A percentile compares a stretch with the other conserved stretches of the same genome.
Conservation (phyloP, 148 eudicot genomes). For the Selenicereus undatus region DNA sequence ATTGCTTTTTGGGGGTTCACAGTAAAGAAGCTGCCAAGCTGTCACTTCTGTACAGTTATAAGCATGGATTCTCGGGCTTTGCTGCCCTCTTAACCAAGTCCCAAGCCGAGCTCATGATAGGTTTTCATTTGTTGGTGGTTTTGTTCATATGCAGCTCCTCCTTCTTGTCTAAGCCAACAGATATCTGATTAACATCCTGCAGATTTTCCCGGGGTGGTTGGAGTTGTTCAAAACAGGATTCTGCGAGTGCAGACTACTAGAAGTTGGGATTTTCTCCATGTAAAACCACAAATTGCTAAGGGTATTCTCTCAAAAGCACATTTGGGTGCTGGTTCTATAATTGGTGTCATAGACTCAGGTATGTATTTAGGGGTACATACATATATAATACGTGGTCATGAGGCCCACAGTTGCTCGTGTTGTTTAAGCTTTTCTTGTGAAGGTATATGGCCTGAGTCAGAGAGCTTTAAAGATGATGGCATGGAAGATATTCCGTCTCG, state of each 20-base stretch:
- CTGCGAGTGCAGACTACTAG: constrained; percentile 45
- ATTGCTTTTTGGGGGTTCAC: constrained; percentile 7
- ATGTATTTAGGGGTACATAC: neutral
- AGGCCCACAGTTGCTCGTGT: neutral
- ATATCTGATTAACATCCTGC: constrained; percentile 14
- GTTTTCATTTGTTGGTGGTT: constrained; percentile 9
- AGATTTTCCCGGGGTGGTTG: constrained; percentile 44
- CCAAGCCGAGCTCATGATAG: constrained; percentile 43
- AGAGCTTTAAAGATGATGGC: constrained; percentile 40
- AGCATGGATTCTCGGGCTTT: constrained; percentile 59
- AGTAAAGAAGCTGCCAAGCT: constrained; percentile 43
- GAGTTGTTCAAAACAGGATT: constrained; percentile 38
- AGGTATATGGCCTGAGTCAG: constrained; percentile 50
- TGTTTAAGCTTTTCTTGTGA: neutral
- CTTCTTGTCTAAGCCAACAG: neutral
- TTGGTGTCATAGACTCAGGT: constrained; percentile 54
- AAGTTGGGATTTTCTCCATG: constrained; percentile 52
- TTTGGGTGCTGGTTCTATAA: constrained; percentile 38
- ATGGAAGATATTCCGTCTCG: constrained; percentile 39
- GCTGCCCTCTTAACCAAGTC: constrained; percentile 43
- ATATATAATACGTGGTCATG: constrained; percentile 13
- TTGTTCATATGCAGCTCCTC: neutral
- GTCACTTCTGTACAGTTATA: constrained; percentile 52
- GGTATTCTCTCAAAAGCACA: constrained; percentile 39
- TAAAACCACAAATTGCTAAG: constrained; percentile 27